These are phyloP conservation scores for Plantago rigida DNA, from an alignment of 305 asterid genomes.

Conservation along the genomic window DNA sequence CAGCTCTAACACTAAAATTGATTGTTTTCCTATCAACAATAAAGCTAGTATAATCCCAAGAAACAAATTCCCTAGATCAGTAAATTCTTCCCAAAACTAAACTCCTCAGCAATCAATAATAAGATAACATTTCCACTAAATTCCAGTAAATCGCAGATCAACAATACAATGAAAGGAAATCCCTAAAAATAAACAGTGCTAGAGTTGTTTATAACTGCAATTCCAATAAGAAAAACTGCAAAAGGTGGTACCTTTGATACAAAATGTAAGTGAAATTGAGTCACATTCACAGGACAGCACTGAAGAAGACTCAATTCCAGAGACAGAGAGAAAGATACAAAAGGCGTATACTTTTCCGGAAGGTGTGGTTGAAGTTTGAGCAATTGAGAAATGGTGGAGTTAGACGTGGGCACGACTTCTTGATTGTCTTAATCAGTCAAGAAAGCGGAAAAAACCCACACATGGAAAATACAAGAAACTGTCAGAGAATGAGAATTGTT, in stretches of 20 bases:
- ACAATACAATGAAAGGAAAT: neutral
- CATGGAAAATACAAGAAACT: slow-evolving; percentile 20
- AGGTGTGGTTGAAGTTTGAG: too few species aligned
- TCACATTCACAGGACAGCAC: neutral
- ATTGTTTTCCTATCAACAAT: slow-evolving; percentile 11
- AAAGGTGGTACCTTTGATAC: neutral
- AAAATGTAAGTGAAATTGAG: slow-evolving; percentile 27
- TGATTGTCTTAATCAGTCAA: slow-evolving; percentile 13
- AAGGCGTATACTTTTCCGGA: neutral
- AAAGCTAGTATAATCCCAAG: slow-evolving; percentile 10
- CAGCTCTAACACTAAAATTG: slow-evolving; percentile 13
- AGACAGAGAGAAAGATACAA: slow-evolving; percentile 19
- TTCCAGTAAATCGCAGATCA: slow-evolving; percentile 26
- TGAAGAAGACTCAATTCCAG: slow-evolving; percentile 15
- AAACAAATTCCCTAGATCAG: slow-evolving; percentile 12
- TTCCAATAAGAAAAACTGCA: neutral
- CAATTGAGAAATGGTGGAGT: slow-evolving; percentile 24
- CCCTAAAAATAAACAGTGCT: neutral
- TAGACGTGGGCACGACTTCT: slow-evolving; percentile 53
- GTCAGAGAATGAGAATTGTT: neutral
- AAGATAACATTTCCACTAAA: slow-evolving; percentile 7
- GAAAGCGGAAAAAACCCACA: neutral
- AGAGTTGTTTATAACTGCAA: neutral
- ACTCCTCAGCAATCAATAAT: neutral
- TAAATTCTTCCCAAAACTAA: slow-evolving; percentile 10